Percentiles rank a stretch among this genome's conserved stretches.
Evolutionary conservation across 768 basidiomycete genomes (phyloP).

Genomic region (Rubroboletus satanas): DNA sequence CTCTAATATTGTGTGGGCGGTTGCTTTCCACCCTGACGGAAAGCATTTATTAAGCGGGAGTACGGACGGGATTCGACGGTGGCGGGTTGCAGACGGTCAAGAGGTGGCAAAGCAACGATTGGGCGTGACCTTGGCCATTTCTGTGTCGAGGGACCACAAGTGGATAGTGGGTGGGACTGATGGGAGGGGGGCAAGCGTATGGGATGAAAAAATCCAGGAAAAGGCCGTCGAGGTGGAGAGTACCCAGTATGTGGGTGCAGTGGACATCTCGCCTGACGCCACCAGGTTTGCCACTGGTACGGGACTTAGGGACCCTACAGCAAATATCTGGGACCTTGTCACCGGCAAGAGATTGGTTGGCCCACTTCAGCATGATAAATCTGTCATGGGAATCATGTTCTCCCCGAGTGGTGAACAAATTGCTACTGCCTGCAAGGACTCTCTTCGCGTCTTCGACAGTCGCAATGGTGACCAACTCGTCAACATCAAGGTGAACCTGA

Average conservation of each 20-base stretch:
- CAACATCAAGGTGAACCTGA: not conserved
- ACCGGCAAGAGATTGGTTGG: not conserved
- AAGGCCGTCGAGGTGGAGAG: not conserved
- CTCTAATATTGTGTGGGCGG: too few species aligned
- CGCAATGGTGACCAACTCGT: not conserved
- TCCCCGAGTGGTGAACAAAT: not conserved
- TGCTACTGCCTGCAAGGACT: not conserved
- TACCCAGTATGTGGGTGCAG: not conserved
- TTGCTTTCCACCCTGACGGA: conserved; percentile 1
- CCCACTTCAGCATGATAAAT: not conserved
- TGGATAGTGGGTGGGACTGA: not conserved
- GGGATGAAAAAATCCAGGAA: not conserved
- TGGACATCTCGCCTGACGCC: not conserved
- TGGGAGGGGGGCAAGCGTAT: not conserved
- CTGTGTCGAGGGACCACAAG: not conserved
- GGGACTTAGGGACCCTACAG: not conserved
- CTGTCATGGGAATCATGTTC: not conserved
- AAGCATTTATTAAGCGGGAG: not conserved
- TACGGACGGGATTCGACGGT: not conserved
- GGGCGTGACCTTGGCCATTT: not conserved
- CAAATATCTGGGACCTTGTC: not conserved
- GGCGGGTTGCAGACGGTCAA: not conserved
- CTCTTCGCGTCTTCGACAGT: not conserved
- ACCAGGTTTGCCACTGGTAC: not conserved
- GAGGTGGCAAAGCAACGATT: not conserved